These are phyloP conservation scores for Colletotrichum euphorbiae DNA, from an alignment of 2,329 filamentous ascomycete species.

Conservation along the genomic window DNA sequence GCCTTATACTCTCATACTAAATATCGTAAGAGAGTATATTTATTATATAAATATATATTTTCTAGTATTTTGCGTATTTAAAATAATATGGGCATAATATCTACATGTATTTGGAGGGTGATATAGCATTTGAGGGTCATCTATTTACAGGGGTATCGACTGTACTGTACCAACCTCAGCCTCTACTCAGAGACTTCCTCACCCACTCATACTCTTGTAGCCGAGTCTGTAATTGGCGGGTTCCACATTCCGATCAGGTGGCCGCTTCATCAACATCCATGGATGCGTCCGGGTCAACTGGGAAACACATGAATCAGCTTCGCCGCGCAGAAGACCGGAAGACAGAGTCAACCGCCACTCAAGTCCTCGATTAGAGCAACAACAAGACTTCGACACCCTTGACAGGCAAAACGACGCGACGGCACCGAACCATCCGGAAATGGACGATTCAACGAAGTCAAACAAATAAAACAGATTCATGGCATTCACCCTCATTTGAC, in stretches of 20 bases:
- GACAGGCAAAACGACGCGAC: not conserved
- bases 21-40: too few species aligned
- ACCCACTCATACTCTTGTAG: not conserved
- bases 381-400: not conserved
- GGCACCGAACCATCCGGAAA: not conserved
- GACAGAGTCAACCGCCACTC: conserved; percentile 11
- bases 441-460: not conserved
- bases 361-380: not conserved
- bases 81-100: too few species aligned
- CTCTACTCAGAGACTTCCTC: not conserved
- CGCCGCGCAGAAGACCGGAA: conserved; percentile 23
- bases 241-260: not conserved
- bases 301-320: conserved; percentile 24
- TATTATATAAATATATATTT: too few species aligned
- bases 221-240: conserved; percentile 17
- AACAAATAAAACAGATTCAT: conserved; percentile 25
- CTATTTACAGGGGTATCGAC: too few species aligned
- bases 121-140: too few species aligned
- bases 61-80: too few species aligned
- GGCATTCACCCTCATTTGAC: conserved; percentile 13
- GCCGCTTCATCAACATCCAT: conserved; percentile 3
- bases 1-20: too few species aligned
- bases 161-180: conserved; percentile 12
- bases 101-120: too few species aligned
- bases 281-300: conserved; percentile 3